phyloP scores from a whole-genome alignment of 192 early-diverging fungal species.

The Coemansia sp. region DNA sequence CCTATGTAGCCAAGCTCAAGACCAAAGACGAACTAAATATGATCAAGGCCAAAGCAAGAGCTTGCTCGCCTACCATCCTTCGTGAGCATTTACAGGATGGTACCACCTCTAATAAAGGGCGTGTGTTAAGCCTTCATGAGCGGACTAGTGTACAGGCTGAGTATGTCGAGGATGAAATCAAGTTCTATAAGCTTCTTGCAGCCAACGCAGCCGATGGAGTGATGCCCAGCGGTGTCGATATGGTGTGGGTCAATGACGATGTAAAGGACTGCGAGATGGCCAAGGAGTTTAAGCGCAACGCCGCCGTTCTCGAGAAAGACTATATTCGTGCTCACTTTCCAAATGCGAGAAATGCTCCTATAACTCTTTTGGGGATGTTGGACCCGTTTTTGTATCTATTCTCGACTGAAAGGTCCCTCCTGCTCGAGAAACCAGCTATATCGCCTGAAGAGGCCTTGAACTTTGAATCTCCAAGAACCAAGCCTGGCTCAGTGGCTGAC shows the following conservation, averaged over 20 bases:
- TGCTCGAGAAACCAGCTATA: background rate
- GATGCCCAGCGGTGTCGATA: background rate
- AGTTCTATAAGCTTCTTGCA: background rate
- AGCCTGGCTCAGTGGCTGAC: background rate
- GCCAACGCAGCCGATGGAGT: background rate
- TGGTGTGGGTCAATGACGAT: constrained; percentile 13
- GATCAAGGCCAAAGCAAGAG: background rate
- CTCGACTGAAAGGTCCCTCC: background rate
- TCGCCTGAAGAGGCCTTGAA: background rate
- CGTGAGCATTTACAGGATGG: background rate
- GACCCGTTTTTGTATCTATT: constrained; percentile 2
- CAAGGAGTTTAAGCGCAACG: background rate
- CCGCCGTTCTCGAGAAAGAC: constrained; percentile 2
- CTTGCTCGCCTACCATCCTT: background rate
- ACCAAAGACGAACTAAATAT: background rate
- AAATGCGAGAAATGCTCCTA: background rate
- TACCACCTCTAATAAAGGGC: background rate
- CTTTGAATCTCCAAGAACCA: background rate
- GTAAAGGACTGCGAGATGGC: background rate
- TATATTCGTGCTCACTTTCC: background rate
- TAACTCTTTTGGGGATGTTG: background rate
- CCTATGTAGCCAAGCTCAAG: constrained; percentile 4
- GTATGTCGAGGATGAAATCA: background rate
- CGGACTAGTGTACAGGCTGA: background rate
- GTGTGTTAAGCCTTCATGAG: background rate